These are phyloP conservation scores for Trapa incisa DNA, from an alignment of 345 rosid genomes.

Conservation along the genomic window DNA sequence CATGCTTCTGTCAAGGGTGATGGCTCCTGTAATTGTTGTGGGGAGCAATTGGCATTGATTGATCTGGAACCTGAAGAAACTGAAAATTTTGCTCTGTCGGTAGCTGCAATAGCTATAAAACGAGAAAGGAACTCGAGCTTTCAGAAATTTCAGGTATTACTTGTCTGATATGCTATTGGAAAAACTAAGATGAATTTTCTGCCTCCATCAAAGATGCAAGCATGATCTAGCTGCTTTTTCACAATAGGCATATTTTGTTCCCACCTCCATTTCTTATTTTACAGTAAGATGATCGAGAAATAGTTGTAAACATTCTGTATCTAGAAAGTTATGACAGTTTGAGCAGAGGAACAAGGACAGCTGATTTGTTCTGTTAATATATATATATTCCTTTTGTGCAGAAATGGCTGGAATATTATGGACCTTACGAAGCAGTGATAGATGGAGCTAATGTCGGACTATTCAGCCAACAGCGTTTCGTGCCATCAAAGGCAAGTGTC, in stretches of 20 bases:
- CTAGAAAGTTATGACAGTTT: too few relatives aligned
- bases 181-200: neutral
- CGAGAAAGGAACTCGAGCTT: conserved; percentile 44
- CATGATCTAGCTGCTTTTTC: neutral
- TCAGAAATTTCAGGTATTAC: conserved; percentile 46
- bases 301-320: neutral
- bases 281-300: neutral
- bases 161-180: too few relatives aligned
- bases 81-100: conserved; percentile 47
- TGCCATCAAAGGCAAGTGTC: conserved; percentile 36
- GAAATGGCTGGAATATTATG: conserved; percentile 63
- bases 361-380: neutral
- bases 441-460: conserved; percentile 67
- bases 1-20: conserved; percentile 25
- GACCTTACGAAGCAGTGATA: conserved; percentile 61
- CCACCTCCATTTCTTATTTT: neutral
- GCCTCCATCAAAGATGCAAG: neutral
- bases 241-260: neutral
- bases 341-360: too few relatives aligned
- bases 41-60: conserved; percentile 41
- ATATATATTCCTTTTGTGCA: conserved; percentile 11
- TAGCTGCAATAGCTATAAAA: conserved; percentile 44
- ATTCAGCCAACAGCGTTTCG: conserved; percentile 32
- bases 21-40: conserved; percentile 46
- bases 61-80: conserved; percentile 58